Base-by-base conservation (phyloP, 345 rosid species). In the Hibiscus trionum region DNA sequence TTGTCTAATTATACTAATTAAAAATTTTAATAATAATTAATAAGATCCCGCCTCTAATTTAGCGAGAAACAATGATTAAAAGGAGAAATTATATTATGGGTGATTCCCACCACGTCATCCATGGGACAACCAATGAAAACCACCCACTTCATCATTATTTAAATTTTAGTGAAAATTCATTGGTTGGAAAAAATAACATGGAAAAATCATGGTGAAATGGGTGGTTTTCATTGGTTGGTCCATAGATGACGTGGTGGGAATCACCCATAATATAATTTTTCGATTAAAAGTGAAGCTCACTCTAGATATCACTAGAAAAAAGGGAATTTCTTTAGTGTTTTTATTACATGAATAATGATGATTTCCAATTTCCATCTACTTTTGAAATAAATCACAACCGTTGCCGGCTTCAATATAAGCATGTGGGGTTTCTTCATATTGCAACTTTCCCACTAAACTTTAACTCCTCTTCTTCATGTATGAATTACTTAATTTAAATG, bases 341-440 rank as follows among this genome's bases (percentile, higher is more conserved):
- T 7, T n/a, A 7, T 68, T 37, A 10, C 17, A 31, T 1, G 17
- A 7, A 47, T 63, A 42, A 47, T 63, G 42, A 53, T 57, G 35
- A 58, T 72, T 62, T 76, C 70, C 58, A 58, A 27, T 61, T 69
- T 73, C 70, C 63, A 64, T 55, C 64, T 44, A 8, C 42, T 69
- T 27, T 39, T 10, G 4, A n/a, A 39, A 11, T 11, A 72, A 70
- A 67, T 70, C 70, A 70, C 63, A 68, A 62, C 58, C 50, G 60
- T 57, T 74, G 79, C 72, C 72, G n/a, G 76, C 70, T 24, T 53
- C 65, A 39, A 66, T 66, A 68, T 61, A 17, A 78, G 26, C 86
- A 75, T 52, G 81, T 79, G 78, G 82, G 84, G 37, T 68, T 75
- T 71, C 57, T 11, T 11, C 11, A 47, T 17, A 72, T 69, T 31